Base-by-base conservation (phyloP, 2,329 filamentous ascomycete species). In the Lecanicillium sp. region DNA sequence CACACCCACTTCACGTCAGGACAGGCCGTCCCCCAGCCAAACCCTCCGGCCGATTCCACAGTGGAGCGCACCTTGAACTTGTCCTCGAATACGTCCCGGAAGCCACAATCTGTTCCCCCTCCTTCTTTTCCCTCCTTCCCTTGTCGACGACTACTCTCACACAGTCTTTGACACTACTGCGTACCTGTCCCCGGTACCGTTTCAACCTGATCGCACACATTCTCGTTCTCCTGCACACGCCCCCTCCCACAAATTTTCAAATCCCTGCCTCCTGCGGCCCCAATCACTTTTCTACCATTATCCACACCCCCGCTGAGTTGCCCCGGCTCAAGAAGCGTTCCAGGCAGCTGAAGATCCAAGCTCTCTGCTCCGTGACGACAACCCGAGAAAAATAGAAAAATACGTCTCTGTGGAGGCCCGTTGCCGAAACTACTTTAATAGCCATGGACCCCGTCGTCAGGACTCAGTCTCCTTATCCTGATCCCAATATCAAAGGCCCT, bases 401-500 rank as follows among this genome's bases (percentile, higher is more conserved):
- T 41, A 50, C 38, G 42, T 37, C 48, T 41, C 12, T 50, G 48
- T 50, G 48, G 48, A 47, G 48, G 32, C 32, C 42, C 42, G 37
- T 46, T 42, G 30, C 42, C 37, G 32, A 46, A 45, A 52, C 49
- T 60, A 55, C 53, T 63, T 60, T 67, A 63, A 68, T 67, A 69
- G 67, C 61, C 63, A 67, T 67, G 61, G 64, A 68, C 58, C 68
- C 68, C 67, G 54, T 69, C 58, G 53, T 55, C 54, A 66, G 66
- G 58, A 59, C 58, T 19, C 51, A 55, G 55, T 69, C 64, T 62
- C 66, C 62, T 48, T 68, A 70, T 60, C 55, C 60, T 51, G 60
- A 69, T 59, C 60, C 63, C 48, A 58, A 59, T 54, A 57, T 67
- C 57, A 64, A 68, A 67, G 62, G 66, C 58, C 66, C 66, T 54